Conservation (phyloP, 139 green algal genomes). For the Chlorella sp. region DNA sequence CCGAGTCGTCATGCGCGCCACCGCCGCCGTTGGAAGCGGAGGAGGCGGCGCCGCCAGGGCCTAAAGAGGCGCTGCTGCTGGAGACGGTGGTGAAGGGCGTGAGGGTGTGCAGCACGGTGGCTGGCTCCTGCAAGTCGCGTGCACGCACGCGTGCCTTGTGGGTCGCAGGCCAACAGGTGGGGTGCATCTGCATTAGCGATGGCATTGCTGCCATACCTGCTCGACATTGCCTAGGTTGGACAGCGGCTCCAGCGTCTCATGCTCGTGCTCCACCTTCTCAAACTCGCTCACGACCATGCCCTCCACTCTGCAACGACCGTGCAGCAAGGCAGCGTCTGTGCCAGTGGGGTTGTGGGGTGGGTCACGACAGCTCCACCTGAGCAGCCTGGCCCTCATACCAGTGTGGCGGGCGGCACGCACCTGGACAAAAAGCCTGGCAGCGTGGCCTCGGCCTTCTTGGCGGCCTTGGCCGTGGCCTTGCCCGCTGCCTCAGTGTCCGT, state of each 20-base stretch:
- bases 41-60: too few relatives aligned
- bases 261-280: not conserved
- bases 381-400: not conserved
- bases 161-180: too few relatives aligned
- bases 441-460: not conserved
- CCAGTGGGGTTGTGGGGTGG: not conserved
- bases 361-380: not conserved
- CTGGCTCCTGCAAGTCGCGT: not conserved
- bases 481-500: not conserved
- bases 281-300: not conserved
- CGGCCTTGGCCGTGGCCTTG: not conserved
- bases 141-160: not conserved
- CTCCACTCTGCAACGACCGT: not conserved
- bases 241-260: not conserved
- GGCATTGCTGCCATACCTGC: too few relatives aligned
- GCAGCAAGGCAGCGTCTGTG: not conserved
- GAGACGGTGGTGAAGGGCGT: not conserved
- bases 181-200: too few relatives aligned
- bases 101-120: not conserved
- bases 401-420: not conserved
- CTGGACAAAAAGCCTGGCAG: not conserved
- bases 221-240: not conserved
- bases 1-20: too few relatives aligned
- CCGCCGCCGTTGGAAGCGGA: too few relatives aligned
- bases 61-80: not conserved